Evolutionary conservation across 306 rosid genomes (phyloP), one percentile per base, ranked within the genome.

Genomic region (Nissolia schottii): DNA sequence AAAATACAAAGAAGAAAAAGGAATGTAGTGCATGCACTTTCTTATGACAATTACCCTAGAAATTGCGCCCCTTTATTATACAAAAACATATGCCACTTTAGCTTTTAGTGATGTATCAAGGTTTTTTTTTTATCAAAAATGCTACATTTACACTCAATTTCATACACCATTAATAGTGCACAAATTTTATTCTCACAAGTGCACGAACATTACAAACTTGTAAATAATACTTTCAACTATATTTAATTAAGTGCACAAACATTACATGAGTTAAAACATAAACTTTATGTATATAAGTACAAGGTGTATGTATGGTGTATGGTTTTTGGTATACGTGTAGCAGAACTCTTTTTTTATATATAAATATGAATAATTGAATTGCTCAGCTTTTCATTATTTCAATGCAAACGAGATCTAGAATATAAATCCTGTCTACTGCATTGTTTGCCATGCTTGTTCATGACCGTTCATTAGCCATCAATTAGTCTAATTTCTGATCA

Each of bases 371-470:
- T 40, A 41, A 38, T 37, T 41, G 68, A 37, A 4, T 37, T 16
- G 10, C 32, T 37, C 32, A n/a, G 55, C 70, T 64, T 64, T 64
- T 28, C 58, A 37, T 41, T 23, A 23, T 37, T 41, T 41, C 19
- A 43, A 59, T 10, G 46, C 67, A 40, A 71, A 40, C 54, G 57
- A 43, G 40, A 71, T 54, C 67, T 24, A 8, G 43, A 37, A 53
- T 69, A n/a, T 69, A n/a, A 22, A 53, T 69, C 64, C 16, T 53
- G 75, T 54, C 64, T 37, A 34, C 64, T n/a, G 35, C 51, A 18
- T 59, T 71, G 69, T 43, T 46, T 72, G 49, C 59, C 50, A 72
- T 45, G 51, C 59, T 19, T 59, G 35, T 28, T 31, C 45, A 45
- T 58, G 13, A 50, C 61, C 14, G 7, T 31, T 31, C 22, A 31